Conservation (phyloP, 192 early-diverging fungal species). For the Mortierella alpina region DNA sequence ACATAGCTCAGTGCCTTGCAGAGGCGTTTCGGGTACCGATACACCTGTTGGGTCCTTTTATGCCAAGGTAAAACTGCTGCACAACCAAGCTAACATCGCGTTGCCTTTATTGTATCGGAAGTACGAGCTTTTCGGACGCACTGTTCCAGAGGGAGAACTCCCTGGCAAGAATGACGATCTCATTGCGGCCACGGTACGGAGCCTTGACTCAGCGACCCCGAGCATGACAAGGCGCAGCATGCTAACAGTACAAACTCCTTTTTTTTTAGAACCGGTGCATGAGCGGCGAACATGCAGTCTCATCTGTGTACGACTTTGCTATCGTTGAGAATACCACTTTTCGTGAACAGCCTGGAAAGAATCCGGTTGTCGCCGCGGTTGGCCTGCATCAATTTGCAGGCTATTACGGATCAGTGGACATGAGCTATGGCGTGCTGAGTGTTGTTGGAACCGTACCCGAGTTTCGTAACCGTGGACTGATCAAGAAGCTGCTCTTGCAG, state of each 20-base stretch:
- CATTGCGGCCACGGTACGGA: background rate
- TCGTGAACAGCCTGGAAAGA: slow-evolving; percentile 2
- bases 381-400: slow-evolving; percentile 1
- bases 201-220: too few species aligned
- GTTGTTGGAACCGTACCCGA: slow-evolving; percentile 6
- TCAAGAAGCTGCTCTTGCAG: slow-evolving; percentile 14
- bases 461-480: slow-evolving; percentile 25
- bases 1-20: slow-evolving; percentile 2
- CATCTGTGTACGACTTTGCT: slow-evolving; percentile 18
- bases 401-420: slow-evolving; percentile 12
- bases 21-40: slow-evolving; percentile 16
- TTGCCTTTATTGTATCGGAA: background rate
- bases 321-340: slow-evolving; percentile 19
- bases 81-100: too few species aligned
- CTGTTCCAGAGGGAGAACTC: background rate
- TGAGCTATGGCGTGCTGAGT: slow-evolving; percentile 5
- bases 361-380: slow-evolving; percentile 15
- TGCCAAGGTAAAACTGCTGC: background rate
- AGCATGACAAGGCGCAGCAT: too few species aligned
- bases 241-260: background rate
- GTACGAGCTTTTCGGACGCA: background rate
- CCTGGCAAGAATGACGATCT: slow-evolving; percentile 12
- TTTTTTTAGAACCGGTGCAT: slow-evolving; percentile 5
- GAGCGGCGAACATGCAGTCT: slow-evolving; percentile 16
- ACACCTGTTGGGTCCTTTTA: too few species aligned